Base-by-base conservation (phyloP, 2,329 filamentous ascomycete genomes). In the Trichoderma brevicompactum region DNA sequence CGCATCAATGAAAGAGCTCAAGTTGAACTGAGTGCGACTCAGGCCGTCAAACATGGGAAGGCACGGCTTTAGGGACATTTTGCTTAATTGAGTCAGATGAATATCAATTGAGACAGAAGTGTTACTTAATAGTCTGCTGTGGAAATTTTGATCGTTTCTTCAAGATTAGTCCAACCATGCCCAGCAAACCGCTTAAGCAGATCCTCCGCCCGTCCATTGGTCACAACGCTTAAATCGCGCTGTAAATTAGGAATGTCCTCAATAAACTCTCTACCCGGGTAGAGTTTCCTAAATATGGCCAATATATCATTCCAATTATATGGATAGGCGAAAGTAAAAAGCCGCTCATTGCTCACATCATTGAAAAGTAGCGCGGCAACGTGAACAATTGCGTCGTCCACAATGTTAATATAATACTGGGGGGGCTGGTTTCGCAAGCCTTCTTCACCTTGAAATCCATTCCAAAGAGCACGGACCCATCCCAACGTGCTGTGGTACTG, bases 1-100 rank as follows among this genome's bases (percentile, higher is more conserved):
- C 77, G 80, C 56, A 72, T 81, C 23, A 88, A 87, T 70, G 76
- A 36, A 34, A 61, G 41, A 28, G 58, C 43, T 6, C 58, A 32
- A 41, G 9, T 17, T 9, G 44, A 61, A 28, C 23, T 61, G 17
- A 50, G 13, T 5, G 46, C 17, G 19, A 15, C 19, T 8, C 23
- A 61, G 41, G 58, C 32, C 17, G 32, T n/a, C 13, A 61, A 50
- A 2, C 19, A 32, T n/a, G 34, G 50, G 5, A 61, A 49, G 38
- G 44, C 34, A 12, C 32, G 58, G 5, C 44, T 61, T 2, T 61
- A 50, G 17, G 17, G 5, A 28, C 23, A 28, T 5, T 28, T 28
- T 28, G 23, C 23, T 28, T 28, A 2, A 28, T 28, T 28, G 2
- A 28, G 5, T 2, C 5, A 5, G 5, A 28, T 28, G 2, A 28